These are phyloP conservation scores for Sporisorium graminicola DNA, from an alignment of 1,284 basidiomycete species.

Conservation along the genomic window DNA sequence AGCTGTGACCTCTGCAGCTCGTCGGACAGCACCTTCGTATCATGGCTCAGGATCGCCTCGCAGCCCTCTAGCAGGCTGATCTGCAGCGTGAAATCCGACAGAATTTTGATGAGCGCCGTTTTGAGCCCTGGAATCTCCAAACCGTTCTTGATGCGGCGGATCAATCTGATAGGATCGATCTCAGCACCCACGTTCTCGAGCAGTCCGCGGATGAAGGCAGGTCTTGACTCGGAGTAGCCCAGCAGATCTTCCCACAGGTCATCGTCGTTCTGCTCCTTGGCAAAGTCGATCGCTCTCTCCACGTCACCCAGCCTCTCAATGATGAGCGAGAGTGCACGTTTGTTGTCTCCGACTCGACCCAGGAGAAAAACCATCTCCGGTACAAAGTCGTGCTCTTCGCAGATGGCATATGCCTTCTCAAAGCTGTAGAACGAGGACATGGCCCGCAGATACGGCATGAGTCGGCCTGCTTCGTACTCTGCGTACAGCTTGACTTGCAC, in stretches of 20 bases:
- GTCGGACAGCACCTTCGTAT: constrained; percentile 47
- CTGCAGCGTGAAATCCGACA: constrained; percentile 91
- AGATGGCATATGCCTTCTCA: constrained; percentile 91
- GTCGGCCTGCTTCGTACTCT: constrained; percentile 80
- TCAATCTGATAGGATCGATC: constrained; percentile 93
- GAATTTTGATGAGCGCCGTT: constrained; percentile 92
- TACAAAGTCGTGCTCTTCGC: constrained; percentile 86
- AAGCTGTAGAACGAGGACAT: constrained; percentile 89
- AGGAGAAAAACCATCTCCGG: constrained; percentile 98
- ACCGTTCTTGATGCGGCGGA: constrained; percentile 93
- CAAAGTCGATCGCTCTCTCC: constrained; percentile 94
- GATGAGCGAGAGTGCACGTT: constrained; percentile 90
- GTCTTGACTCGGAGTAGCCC: constrained; percentile 91
- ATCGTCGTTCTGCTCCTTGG: constrained; percentile 95
- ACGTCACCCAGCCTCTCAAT: constrained; percentile 96
- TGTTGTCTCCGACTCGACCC: constrained; percentile 97
- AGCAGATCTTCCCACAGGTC: constrained; percentile 98
- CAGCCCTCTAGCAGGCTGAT: constrained; percentile 65
- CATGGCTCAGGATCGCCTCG: constrained; percentile 58
- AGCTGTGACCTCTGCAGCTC: constrained; percentile 46
- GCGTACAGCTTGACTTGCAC: constrained; percentile 90
- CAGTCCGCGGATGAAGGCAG: constrained; percentile 93
- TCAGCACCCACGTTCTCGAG: constrained; percentile 93
- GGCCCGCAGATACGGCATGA: constrained; percentile 91
- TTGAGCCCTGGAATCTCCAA: constrained; percentile 95